A percentile compares a stretch with the other conserved stretches of the same genome.
phyloP scores from a whole-genome alignment of 148 eudicot genomes.

The Camellia sinensis region DNA sequence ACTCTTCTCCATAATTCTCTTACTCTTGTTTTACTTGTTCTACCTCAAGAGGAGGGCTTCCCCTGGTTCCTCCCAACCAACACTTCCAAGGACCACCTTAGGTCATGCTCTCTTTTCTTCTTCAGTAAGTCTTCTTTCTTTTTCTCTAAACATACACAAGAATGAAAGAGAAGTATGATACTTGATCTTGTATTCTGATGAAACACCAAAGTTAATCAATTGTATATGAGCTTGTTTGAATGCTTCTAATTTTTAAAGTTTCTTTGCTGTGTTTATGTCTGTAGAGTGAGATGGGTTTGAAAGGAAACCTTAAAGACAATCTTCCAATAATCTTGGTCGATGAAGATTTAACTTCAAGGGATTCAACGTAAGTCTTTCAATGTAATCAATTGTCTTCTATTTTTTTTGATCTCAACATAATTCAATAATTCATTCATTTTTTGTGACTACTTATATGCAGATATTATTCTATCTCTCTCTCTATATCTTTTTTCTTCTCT shows the following conservation, averaged over 20 bases:
- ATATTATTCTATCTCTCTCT: too few species aligned
- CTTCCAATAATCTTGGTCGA: constrained; percentile 19
- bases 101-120: constrained; percentile 24
- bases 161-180: too few species aligned
- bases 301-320: constrained; percentile 23
- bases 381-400: too few species aligned
- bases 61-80: constrained; percentile 20
- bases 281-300: constrained; percentile 16
- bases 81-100: constrained; percentile 25
- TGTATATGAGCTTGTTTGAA: constrained; percentile 8
- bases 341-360: constrained; percentile 10
- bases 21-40: constrained; percentile 78
- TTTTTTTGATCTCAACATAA: too few species aligned
- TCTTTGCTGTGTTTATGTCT: not conserved
- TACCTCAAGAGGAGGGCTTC: constrained; percentile 70
- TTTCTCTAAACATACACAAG: not conserved
- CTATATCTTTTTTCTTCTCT: too few species aligned
- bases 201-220: too few species aligned
- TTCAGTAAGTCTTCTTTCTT: constrained; percentile 26
- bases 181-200: too few species aligned
- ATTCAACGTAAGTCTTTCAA: constrained; percentile 12
- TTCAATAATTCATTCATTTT: too few species aligned
- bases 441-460: too few species aligned
- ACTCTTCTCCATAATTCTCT: constrained; percentile 68
- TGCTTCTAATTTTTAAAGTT: not conserved